Evolutionary conservation across 1,139 yeast genomes (phyloP).

Genomic region (Debaryomyces sp.): DNA sequence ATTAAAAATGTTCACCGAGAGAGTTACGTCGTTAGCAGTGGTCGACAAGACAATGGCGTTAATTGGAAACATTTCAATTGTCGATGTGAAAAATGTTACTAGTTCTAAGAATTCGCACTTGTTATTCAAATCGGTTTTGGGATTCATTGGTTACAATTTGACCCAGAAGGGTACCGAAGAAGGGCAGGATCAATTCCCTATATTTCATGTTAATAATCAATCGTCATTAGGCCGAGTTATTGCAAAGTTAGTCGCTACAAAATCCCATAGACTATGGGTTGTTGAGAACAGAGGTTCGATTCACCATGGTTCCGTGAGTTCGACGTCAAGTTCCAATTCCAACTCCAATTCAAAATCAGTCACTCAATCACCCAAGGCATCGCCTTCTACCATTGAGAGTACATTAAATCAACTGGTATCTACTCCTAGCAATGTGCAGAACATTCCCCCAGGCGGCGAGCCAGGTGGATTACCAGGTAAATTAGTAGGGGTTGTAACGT

Average conservation of each 20-base stretch:
- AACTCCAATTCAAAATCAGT: slow-evolving; percentile 6
- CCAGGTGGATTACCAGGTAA: slow-evolving; percentile 53
- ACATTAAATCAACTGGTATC: slow-evolving; percentile 16
- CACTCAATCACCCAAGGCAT: slow-evolving; percentile 11
- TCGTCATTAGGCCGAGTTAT: slow-evolving; percentile 85
- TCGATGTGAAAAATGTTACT: slow-evolving; percentile 87
- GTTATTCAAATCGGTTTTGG: slow-evolving; percentile 79
- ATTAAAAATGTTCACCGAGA: slow-evolving; percentile 77
- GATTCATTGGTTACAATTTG: slow-evolving; percentile 83
- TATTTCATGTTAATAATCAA: slow-evolving; percentile 83
- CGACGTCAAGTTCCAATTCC: slow-evolving; percentile 11
- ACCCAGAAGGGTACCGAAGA: slow-evolving; percentile 89
- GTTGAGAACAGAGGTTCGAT: slow-evolving; percentile 55
- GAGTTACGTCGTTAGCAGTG: slow-evolving; percentile 92
- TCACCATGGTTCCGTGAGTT: slow-evolving; percentile 10
- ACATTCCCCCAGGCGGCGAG: slow-evolving; percentile 9
- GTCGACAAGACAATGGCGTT: slow-evolving; percentile 76
- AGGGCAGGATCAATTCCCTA: slow-evolving; percentile 95
- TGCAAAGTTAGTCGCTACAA: slow-evolving; percentile 94
- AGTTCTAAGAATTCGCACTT: slow-evolving; percentile 82
- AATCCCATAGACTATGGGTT: slow-evolving; percentile 91
- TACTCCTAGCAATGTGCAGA: slow-evolving; percentile 2
- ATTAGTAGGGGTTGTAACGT: slow-evolving; percentile 84
- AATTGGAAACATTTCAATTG: slow-evolving; percentile 90
- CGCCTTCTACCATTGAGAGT: slow-evolving; percentile 26